These are phyloP conservation scores for Mrakia frigida DNA, from an alignment of 768 basidiomycete species.

Conservation along the genomic window DNA sequence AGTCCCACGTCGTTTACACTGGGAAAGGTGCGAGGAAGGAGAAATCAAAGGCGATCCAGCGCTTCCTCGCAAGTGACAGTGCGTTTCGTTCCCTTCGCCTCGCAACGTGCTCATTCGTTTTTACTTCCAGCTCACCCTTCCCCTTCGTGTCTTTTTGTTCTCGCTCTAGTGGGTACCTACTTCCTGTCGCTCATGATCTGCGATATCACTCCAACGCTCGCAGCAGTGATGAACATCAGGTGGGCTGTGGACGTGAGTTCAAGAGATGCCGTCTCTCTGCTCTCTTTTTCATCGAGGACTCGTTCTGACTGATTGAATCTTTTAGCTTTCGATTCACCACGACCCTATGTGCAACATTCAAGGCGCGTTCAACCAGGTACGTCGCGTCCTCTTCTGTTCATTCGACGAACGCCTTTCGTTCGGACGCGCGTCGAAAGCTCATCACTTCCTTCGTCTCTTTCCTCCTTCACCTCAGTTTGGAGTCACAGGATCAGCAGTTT, in stretches of 20 bases:
- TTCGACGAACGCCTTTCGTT: neutral
- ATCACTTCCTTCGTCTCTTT: neutral
- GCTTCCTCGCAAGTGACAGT: neutral
- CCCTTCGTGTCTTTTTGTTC: neutral
- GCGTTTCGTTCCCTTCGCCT: neutral
- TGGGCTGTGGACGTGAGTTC: neutral
- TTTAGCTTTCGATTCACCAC: neutral
- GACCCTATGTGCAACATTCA: neutral
- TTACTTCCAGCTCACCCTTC: neutral
- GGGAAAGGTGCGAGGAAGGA: neutral
- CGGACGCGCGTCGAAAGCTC: no score
- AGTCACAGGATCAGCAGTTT: neutral
- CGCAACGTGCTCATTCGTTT: neutral
- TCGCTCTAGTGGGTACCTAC: neutral
- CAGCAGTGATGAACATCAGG: neutral
- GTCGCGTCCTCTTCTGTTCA: neutral
- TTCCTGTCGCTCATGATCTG: neutral
- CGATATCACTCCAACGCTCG: neutral
- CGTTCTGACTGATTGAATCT: neutral
- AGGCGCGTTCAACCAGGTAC: neutral
- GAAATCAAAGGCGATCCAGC: neutral
- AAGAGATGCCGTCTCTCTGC: neutral
- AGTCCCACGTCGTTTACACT: conserved; percentile 1
- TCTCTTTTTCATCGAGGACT: no score
- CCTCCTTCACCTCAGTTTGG: neutral